phyloP scores from a whole-genome alignment of 2,329 filamentous ascomycete genomes.

The Exophiala oligosperma region DNA sequence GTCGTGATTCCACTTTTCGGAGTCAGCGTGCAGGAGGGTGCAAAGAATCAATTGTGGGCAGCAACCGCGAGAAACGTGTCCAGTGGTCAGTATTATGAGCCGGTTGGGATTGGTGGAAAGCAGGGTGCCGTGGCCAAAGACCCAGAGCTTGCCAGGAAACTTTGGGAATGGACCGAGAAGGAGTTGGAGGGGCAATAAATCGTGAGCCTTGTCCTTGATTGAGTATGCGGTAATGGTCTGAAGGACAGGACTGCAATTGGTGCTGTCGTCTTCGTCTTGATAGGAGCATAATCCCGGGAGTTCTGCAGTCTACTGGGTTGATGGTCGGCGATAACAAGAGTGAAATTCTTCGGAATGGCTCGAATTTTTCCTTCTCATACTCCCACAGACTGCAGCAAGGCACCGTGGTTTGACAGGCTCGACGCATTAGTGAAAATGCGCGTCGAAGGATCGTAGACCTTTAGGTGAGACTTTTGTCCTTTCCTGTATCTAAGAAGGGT shows the following conservation, averaged over 20 bases:
- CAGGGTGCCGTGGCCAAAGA: constrained; percentile 36
- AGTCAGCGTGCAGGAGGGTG: constrained; percentile 38
- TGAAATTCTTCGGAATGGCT: no score
- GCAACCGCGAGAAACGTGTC: constrained; percentile 34
- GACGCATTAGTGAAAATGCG: no score
- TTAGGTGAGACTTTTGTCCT: no score
- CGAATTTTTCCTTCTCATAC: no score
- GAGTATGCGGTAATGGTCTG: not conserved
- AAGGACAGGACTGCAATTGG: not conserved
- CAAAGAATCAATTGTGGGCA: constrained; percentile 46
- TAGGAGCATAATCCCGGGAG: no score
- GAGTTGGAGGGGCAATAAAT: constrained; percentile 26
- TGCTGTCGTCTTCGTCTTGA: not conserved
- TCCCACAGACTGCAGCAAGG: no score
- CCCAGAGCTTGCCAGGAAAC: constrained; percentile 33
- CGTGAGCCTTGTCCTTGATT: not conserved
- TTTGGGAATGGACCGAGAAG: constrained; percentile 49
- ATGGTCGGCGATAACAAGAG: no score
- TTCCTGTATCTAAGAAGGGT: no score
- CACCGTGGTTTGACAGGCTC: no score
- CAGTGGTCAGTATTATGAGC: constrained; percentile 45
- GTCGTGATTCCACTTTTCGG: constrained; percentile 6
- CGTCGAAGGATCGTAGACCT: no score
- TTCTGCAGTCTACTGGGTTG: no score
- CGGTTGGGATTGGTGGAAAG: constrained; percentile 37